Conservation (phyloP, 371 early-diverging fungal species). For the Mortierella sp. region DNA sequence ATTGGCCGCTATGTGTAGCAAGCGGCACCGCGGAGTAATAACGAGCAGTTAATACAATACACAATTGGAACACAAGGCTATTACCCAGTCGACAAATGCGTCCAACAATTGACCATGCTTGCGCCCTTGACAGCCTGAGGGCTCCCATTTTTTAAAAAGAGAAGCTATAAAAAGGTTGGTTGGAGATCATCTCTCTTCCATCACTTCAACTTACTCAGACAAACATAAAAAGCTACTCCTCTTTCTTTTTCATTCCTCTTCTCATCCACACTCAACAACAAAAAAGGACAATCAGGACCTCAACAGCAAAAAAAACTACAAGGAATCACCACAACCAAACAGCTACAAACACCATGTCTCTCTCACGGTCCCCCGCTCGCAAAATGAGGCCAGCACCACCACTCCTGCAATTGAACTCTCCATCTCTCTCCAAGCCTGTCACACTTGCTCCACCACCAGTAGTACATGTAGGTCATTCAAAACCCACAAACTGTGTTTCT, state of each 20-base stretch:
- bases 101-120: background rate
- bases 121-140: constrained; percentile 14
- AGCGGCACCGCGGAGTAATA: constrained; percentile 3
- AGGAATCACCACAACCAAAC: background rate
- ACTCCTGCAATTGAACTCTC: constrained; percentile 37
- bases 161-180: constrained; percentile 5
- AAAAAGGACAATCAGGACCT: background rate
- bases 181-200: background rate
- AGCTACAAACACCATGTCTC: constrained; percentile 28
- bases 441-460: constrained; percentile 34
- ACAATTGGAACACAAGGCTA: background rate
- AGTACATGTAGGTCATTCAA: constrained; percentile 25
- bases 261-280: background rate
- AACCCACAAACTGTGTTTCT: too few relatives aligned
- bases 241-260: background rate
- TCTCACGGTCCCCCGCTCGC: constrained; percentile 44
- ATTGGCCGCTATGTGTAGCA: background rate
- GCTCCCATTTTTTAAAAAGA: constrained; percentile 6
- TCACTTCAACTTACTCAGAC: background rate
- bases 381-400: constrained; percentile 45
- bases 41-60: background rate
- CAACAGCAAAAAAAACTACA: background rate
- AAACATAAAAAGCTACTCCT: background rate
- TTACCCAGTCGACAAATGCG: background rate
- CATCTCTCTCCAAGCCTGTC: constrained; percentile 24